phyloP scores from a whole-genome alignment of 805 yeast species.

The Isabelozyma heimii region DNA sequence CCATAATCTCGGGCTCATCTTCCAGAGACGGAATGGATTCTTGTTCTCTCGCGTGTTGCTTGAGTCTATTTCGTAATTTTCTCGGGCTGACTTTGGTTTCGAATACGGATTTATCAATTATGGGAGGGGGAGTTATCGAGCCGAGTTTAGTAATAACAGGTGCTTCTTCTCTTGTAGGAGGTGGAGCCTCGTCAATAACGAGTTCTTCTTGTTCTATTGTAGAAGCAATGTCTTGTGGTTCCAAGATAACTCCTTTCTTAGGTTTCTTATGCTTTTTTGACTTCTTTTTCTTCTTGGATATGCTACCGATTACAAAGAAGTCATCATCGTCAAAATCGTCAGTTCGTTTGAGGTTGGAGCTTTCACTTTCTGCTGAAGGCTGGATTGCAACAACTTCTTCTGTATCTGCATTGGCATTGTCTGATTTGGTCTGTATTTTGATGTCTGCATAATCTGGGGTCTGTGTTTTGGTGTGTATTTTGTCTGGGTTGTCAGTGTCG shows the following conservation, averaged over 20 bases:
- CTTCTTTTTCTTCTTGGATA: constrained; percentile 10
- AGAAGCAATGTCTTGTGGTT: neutral
- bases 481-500: no score
- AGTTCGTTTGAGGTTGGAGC: neutral
- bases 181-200: neutral
- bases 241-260: neutral
- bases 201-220: neutral
- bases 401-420: neutral
- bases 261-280: constrained; percentile 8
- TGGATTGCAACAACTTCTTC: neutral
- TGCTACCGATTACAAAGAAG: constrained; percentile 22
- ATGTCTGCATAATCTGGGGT: neutral
- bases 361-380: neutral
- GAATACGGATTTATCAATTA: constrained; percentile 1
- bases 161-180: neutral
- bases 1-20: neutral
- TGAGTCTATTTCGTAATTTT: neutral
- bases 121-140: constrained; percentile 8
- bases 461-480: no score
- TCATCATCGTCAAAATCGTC: constrained; percentile 25
- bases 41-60: neutral
- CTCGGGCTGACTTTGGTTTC: neutral
- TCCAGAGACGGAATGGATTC: neutral
- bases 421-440: neutral
- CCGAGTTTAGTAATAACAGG: neutral